Evolutionary conservation across 2,329 filamentous ascomycete species (phyloP), one percentile per base, ranked within the genome.

Genomic region (Camptophora hylomeconis): DNA sequence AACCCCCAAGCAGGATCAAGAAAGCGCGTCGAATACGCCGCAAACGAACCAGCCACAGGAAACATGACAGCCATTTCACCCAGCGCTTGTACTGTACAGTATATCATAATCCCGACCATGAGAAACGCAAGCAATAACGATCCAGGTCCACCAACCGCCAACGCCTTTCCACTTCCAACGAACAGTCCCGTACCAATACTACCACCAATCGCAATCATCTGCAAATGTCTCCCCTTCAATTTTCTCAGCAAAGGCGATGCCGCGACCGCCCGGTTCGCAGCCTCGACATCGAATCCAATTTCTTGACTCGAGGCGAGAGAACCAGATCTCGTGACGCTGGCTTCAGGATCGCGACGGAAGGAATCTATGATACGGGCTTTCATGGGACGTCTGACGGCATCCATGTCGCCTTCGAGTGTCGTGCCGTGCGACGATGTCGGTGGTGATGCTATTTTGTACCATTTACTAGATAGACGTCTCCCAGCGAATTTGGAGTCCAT

Each of bases 31-130:
- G 86, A 89, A 58, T 86, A 94, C 5, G 83, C 76, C 1, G 83
- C 82, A 50, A 94, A 95, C 3, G 84, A 92, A 32, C 87, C 87
- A 13, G 86, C 80, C 14, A 94, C 79, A 3, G 87, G 87, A 45
- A 87, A 94, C 8, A 84, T 59, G 11, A 94, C 84, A 10, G 86
- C 82, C 54, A 95, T 71, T 55, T 95, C 87, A 38, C 87, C 87
- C 15, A 95, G 65, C 0, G 84, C 83, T 48, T 94, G 86, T 17
- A 92, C 80, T 2, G 84, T 93, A 51, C 80, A 89, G 56, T 83
- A 94, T 40, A 94, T 57, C 83, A 94, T 92, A 46, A 72, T 57
- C 20, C 84, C 84, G 38, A 92, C 76, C 36, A 92, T 68, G 34
- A 60, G 54, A 47, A 83, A 92, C n/a, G 78, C 78, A 25, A 92